Conservation (phyloP, 805 yeast genomes). For the Schwanniomyces pseudopolymorphus region DNA sequence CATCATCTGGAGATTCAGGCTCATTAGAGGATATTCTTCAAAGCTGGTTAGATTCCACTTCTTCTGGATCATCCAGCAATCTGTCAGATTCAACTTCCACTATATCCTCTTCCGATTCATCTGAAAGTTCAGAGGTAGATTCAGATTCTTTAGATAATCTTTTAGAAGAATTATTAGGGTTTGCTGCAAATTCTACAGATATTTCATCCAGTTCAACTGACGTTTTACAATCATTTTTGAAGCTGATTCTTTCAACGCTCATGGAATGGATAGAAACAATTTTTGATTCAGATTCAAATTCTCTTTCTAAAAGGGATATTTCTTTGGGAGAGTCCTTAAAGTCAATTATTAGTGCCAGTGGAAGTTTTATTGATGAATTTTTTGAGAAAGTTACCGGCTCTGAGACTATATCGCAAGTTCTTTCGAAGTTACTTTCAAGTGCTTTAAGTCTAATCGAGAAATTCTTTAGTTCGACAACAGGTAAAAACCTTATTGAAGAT, state of each 20-base stretch:
- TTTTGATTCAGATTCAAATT: not conserved
- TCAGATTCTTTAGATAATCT: conserved; percentile 6
- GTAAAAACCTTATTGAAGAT: not conserved
- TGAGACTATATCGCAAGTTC: not conserved
- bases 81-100: conserved; percentile 4
- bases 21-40: conserved; percentile 5
- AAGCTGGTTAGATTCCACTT: not conserved
- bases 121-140: not conserved
- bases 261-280: not conserved
- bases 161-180: conserved; percentile 1
- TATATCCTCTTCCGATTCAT: not conserved
- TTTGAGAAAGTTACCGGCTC: conserved; percentile 7
- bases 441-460: not conserved
- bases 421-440: not conserved
- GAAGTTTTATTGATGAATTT: conserved; percentile 8
- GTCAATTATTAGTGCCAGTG: not conserved
- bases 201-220: not conserved
- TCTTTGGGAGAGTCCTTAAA: not conserved
- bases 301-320: not conserved
- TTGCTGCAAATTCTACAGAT: not conserved
- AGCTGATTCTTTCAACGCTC: not conserved
- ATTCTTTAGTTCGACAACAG: not conserved
- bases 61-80: not conserved
- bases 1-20: not conserved
- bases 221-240: not conserved